Conservation (phyloP, 805 yeast genomes). For the Candida pseudofarinosa region DNA sequence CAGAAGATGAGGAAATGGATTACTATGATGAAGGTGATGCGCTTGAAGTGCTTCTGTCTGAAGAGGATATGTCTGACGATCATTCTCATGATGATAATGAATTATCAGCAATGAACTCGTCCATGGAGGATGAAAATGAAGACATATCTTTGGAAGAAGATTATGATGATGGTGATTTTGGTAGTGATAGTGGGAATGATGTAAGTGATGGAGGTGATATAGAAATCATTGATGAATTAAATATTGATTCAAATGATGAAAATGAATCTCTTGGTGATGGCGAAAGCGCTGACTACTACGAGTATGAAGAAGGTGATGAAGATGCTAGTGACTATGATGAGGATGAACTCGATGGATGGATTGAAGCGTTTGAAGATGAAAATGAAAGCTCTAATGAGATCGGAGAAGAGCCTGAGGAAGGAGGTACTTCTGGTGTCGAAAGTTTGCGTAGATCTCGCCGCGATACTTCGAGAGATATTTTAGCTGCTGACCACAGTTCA, state of each 20-base stretch:
- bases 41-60: constrained; percentile 38
- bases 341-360: constrained; percentile 38
- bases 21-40: constrained; percentile 31
- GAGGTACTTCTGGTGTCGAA: constrained; percentile 8
- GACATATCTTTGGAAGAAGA: constrained; percentile 10
- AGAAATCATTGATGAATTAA: constrained; percentile 33
- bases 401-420: constrained; percentile 13
- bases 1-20: constrained; percentile 54
- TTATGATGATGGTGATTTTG: constrained; percentile 4
- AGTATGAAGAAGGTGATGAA: constrained; percentile 24
- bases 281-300: constrained; percentile 19
- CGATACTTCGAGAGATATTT: constrained; percentile 3
- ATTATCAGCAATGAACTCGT: constrained; percentile 23
- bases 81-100: constrained; percentile 17
- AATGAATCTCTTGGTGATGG: constrained; percentile 27
- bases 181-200: constrained; percentile 14
- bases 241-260: constrained; percentile 25
- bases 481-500: neutral
- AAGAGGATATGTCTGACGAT: constrained; percentile 24
- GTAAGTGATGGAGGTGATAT: constrained; percentile 25
- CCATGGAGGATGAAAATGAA: constrained; percentile 15
- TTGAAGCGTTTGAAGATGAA: constrained; percentile 33
- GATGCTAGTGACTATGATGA: constrained; percentile 31
- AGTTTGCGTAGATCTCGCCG: constrained; percentile 1
- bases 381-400: constrained; percentile 14